Evolutionary conservation across 371 early-diverging fungal species (phyloP).

Genomic region (Cokeromyces recurvatus): DNA sequence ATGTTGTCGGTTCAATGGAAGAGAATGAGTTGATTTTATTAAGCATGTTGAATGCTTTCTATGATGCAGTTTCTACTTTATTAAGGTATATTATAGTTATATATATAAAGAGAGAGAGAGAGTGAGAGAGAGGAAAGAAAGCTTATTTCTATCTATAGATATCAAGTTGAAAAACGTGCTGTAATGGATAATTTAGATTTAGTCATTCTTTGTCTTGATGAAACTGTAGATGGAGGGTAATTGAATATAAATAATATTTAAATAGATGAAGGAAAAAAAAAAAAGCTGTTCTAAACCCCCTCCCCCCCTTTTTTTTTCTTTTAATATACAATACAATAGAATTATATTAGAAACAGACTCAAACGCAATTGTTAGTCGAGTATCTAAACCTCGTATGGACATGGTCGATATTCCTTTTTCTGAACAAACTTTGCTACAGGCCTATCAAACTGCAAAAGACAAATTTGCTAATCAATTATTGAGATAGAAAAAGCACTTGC

Average conservation of each 20-base stretch:
- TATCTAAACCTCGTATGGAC: conserved; percentile 84
- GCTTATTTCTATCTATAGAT: conserved; percentile 32
- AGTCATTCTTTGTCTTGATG: conserved; percentile 89
- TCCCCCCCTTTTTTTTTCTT: too few species aligned
- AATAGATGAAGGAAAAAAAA: neutral
- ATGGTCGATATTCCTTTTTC: conserved; percentile 79
- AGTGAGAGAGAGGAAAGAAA: neutral
- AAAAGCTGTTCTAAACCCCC: too few species aligned
- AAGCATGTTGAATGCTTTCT: conserved; percentile 74
- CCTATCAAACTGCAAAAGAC: conserved; percentile 88
- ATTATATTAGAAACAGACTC: conserved; percentile 90
- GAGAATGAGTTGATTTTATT: conserved; percentile 92
- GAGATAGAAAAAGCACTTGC: conserved; percentile 34
- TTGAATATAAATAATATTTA: too few species aligned
- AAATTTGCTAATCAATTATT: conserved; percentile 76
- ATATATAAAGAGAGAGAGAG: neutral
- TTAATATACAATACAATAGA: too few species aligned
- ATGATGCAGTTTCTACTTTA: conserved; percentile 80
- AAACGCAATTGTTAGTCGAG: conserved; percentile 81
- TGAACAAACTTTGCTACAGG: conserved; percentile 89
- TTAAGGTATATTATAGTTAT: conserved; percentile 56
- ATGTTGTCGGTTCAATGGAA: conserved; percentile 86
- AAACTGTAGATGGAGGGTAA: conserved; percentile 95
- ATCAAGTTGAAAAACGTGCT: conserved; percentile 87
- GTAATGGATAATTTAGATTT: conserved; percentile 90